Base-by-base conservation (phyloP, 176 grass and related monocot genomes). In the Musa beccarii region DNA sequence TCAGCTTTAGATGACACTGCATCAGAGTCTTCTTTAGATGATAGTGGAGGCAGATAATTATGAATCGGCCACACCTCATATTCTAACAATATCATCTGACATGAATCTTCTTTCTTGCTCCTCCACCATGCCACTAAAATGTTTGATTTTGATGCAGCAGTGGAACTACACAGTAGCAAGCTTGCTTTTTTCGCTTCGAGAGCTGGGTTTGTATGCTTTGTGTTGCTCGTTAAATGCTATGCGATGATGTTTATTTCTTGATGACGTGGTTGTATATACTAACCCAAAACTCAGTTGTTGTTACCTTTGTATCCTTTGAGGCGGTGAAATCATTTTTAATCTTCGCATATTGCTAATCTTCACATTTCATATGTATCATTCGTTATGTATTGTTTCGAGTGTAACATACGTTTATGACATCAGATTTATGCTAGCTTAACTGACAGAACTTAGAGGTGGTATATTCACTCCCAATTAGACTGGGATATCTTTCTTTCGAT, bases 1-100 rank as follows among this genome's bases (percentile, higher is more conserved):
- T 86, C 86, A 83, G 85, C 82, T 63, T 87, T 83, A 79, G 94
- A 98, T 79, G 94, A 93, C 80, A 91, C 94, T 72, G 86, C 90
- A 59, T 93, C 90, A 61, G 94, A 98, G 73, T 91, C 90, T 56
- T 98, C 94, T 0, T 75, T 85, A 6, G 94, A 98, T 82, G 94
- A 93, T 15, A 86, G 49, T 53, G 83, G 75, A 79, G 55, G 74
- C 55, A 83, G 81, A 77, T 86, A 80, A 80, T 23, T 25, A 13
- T 24, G 4, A 50, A 26, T 10, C 11, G 49, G 12, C 51, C 71
- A 54, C 21, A 26, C 51, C 71, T 26, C 21, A 26, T 13, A 73
- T 24, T 61, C 57, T 61, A 61, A 61, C 57, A 61, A 59, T 59
- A 6, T n/a, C 57, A 61, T 61, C 57, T n/a, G 17, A 7, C 57